Evolutionary conservation across 441 rosid genomes (phyloP), one percentile per base, ranked within the genome.

Genomic region (Melastoma candidum): DNA sequence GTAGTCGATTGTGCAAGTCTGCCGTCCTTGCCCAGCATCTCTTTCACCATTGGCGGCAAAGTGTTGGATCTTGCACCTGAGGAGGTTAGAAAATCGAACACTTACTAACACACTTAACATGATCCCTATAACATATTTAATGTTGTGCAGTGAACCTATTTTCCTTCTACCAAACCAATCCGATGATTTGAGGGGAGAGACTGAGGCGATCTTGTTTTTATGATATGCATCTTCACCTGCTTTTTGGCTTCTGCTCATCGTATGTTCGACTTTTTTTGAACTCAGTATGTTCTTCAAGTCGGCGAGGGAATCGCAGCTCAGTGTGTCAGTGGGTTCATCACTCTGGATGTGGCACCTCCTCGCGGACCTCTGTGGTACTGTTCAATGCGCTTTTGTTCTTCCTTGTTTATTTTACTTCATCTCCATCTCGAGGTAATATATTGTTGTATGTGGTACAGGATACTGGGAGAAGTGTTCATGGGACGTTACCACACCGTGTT

Each of bases 351-450:
- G 24, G 71, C 90, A 4, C 88, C 96, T 27, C 96, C 94, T 52
- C 86, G 82, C 25, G 96, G 90, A 58, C 94, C 94, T 60, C 95
- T 87, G 67, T 83, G 89, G 96, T 87, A 78, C 24, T 26, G 26
- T 51, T 39, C 11, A 26, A 44, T 52, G 45, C 45, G 0, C 0
- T 12, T 26, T 1, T 45, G 7, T 12, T 22, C 25, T 14, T 25
- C 22, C 22, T 17, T 17, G 22, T 17, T 17, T 17, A 17, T 17
- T 17, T 17, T 17, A 17, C 22, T 17, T 17, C 22, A 17, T 17
- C 22, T 17, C 22, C 22, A 17, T 17, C 22, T 17, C 1, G 22
- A 17, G 41, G 41, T 26, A 14, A 43, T n/a, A 11, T 12, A 44
- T 60, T 11, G 11, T 44, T 12, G 13, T 24, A 50, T 52, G 39